Conservation (phyloP, 345 rosid species). For the Populus simonii region DNA sequence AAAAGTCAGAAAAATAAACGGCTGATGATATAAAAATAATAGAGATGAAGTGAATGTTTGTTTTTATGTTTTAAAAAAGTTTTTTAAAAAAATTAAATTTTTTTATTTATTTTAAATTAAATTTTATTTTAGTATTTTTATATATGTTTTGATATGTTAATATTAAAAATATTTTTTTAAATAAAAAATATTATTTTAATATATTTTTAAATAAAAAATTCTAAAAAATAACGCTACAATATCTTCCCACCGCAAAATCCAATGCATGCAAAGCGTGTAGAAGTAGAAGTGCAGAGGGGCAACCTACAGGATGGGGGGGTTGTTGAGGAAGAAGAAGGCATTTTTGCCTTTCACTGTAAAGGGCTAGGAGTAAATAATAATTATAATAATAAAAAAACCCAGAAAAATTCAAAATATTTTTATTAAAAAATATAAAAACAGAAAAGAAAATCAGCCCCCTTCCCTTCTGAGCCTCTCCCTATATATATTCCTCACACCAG, state of each 20-base stretch:
- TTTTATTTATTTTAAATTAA: too few species aligned
- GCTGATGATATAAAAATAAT: not conserved
- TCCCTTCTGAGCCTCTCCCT: conserved; percentile 29
- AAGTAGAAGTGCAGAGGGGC: too few species aligned
- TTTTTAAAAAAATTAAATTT: too few species aligned
- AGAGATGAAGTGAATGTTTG: not conserved
- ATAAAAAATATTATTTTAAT: too few species aligned
- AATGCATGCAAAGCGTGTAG: not conserved
- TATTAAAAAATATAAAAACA: not conserved
- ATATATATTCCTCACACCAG: conserved; percentile 44
- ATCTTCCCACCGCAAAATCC: not conserved
- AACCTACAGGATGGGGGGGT: too few species aligned
- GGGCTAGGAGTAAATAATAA: not conserved
- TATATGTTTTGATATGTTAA: too few species aligned
- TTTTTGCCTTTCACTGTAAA: not conserved
- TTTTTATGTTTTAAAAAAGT: too few species aligned
- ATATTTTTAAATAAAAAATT: too few species aligned
- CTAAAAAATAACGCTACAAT: too few species aligned
- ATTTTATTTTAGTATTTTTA: too few species aligned
- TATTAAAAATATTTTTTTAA: too few species aligned
- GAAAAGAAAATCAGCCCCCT: conserved; percentile 8
- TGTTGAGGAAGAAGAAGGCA: not conserved
- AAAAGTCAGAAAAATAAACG: not conserved
- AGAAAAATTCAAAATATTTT: conserved; percentile 3
- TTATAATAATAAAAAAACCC: not conserved